Evolutionary conservation across 805 yeast species (phyloP).

Genomic region (Nakazawaea peltata): DNA sequence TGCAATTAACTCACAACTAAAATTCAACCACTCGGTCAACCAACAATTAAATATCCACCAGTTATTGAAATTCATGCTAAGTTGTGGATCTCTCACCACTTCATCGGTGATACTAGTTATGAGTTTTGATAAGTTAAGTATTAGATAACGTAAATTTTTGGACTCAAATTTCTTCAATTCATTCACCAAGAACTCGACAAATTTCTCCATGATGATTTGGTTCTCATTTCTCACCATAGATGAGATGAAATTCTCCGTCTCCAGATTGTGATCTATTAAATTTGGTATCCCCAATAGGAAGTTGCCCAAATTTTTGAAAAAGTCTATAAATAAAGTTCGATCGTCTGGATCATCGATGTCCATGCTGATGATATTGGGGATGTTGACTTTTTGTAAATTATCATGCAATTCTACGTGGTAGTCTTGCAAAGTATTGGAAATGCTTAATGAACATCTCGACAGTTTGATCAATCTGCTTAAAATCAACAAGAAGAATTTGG

Average conservation of each 20-base stretch:
- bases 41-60: conserved; percentile 11
- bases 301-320: conserved; percentile 6
- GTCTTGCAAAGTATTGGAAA: conserved; percentile 2
- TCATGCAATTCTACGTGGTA: not conserved
- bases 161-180: conserved; percentile 4
- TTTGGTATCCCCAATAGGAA: conserved; percentile 2
- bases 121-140: conserved; percentile 4
- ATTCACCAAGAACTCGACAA: conserved; percentile 3
- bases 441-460: conserved; percentile 7
- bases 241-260: not conserved
- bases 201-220: conserved; percentile 1
- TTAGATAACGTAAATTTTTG: not conserved
- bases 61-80: conserved; percentile 5
- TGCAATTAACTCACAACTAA: conserved; percentile 5
- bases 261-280: not conserved
- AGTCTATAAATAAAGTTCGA: not conserved
- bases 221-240: not conserved
- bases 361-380: conserved; percentile 3
- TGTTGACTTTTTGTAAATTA: not conserved
- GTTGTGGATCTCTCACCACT: conserved; percentile 2
- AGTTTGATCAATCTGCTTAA: conserved; percentile 2
- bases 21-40: conserved; percentile 9
- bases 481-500: not conserved
- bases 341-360: conserved; percentile 7
- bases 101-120: conserved; percentile 9